Conservation (phyloP, 2,329 filamentous ascomycete genomes). For the Stemphylium beticola region DNA sequence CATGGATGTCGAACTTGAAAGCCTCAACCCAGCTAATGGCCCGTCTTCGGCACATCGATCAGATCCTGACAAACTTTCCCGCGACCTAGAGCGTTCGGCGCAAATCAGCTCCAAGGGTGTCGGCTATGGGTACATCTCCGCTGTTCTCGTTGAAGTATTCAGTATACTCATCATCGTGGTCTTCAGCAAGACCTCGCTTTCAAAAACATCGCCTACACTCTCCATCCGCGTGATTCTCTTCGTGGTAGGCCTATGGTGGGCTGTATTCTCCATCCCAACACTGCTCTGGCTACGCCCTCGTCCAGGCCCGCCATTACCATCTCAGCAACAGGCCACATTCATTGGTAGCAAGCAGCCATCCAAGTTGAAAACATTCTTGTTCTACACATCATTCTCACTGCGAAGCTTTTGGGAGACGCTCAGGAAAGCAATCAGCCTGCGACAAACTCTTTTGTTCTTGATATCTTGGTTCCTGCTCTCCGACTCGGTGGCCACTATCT, state of each 20-base stretch:
- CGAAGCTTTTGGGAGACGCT: conserved; percentile 79
- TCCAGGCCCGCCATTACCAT: conserved; percentile 77
- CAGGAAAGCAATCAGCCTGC: conserved; percentile 69
- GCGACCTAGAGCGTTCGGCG: conserved; percentile 78
- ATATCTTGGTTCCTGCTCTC: conserved; percentile 90
- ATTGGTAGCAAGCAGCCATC: conserved; percentile 12
- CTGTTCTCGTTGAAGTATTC: conserved; percentile 78
- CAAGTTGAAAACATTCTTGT: conserved; percentile 51
- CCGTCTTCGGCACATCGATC: conserved; percentile 4
- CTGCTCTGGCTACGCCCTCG: conserved; percentile 82
- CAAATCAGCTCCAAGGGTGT: conserved; percentile 88
- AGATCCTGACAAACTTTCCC: conserved; percentile 52
- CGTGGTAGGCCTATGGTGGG: conserved; percentile 87
- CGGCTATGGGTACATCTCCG: conserved; percentile 86
- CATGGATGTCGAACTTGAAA: conserved; percentile 37
- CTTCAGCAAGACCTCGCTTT: conserved; percentile 44
- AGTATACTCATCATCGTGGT: conserved; percentile 75
- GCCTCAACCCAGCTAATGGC: conserved; percentile 24
- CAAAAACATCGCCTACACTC: conserved; percentile 76
- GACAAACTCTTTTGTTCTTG: conserved; percentile 77
- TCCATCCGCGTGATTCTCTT: conserved; percentile 82
- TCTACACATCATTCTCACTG: conserved; percentile 83
- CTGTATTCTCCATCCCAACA: conserved; percentile 81
- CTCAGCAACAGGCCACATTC: conserved; percentile 21
- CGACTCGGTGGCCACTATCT: conserved; percentile 90